Conservation (phyloP, 441 rosid species). For the Manihot esculenta region DNA sequence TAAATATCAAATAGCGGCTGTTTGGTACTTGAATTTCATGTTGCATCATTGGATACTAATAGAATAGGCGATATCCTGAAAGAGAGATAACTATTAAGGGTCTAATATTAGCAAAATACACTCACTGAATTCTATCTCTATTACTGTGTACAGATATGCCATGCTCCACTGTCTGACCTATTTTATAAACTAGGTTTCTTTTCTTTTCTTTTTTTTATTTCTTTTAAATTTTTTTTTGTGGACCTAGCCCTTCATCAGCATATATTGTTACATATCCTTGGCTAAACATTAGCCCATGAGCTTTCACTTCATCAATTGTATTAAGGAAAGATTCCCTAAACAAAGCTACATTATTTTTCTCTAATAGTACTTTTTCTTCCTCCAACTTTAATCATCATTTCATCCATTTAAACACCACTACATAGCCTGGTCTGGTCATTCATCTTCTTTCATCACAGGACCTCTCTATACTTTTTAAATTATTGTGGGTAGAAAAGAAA, state of each 20-base stretch:
- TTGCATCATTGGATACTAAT: slow-evolving; percentile 12
- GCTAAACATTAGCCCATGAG: slow-evolving; percentile 21
- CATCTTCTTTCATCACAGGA: neutral
- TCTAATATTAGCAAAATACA: slow-evolving; percentile 21
- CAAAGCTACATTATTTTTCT: slow-evolving; percentile 17
- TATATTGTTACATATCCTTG: slow-evolving; percentile 16
- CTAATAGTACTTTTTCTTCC: slow-evolving; percentile 9
- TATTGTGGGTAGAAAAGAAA: neutral
- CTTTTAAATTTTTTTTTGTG: too few species aligned
- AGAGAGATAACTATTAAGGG: slow-evolving; percentile 3
- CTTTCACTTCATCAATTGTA: slow-evolving; percentile 16
- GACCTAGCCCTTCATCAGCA: slow-evolving; percentile 6
- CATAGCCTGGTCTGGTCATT: too few species aligned
- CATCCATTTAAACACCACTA: too few species aligned
- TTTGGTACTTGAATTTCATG: neutral
- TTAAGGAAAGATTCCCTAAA: slow-evolving; percentile 35
- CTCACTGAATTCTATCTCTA: slow-evolving; percentile 12
- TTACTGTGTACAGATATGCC: slow-evolving; percentile 29
- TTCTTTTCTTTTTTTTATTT: too few species aligned
- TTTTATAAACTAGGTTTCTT: neutral
- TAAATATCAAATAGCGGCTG: too few species aligned
- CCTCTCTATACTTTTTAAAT: too few species aligned
- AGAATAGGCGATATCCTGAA: slow-evolving; percentile 16
- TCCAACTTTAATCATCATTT: slow-evolving; percentile 15
- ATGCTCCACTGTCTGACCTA: slow-evolving; percentile 35